Conservation (phyloP, 129 eudicot genomes). For the Flaveria trinervia region DNA sequence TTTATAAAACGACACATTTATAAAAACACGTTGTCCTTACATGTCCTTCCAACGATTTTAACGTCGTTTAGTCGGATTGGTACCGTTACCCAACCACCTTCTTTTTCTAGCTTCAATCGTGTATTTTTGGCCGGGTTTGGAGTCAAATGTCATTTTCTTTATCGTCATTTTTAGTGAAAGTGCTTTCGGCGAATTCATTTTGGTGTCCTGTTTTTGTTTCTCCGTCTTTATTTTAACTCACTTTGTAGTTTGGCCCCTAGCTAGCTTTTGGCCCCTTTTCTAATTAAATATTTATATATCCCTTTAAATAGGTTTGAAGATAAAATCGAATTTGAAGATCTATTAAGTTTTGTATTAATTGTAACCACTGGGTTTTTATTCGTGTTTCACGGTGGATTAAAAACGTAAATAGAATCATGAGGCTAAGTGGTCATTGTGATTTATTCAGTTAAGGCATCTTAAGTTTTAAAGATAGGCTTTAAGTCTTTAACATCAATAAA, state of each 20-base stretch:
- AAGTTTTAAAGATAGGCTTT: no score
- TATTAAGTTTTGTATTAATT: no score
- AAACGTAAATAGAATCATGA: no score
- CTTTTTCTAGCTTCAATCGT: not conserved
- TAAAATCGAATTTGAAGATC: no score
- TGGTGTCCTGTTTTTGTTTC: not conserved
- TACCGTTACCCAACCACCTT: not conserved
- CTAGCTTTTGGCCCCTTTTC: not conserved
- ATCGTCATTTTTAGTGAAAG: not conserved
- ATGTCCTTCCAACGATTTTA: not conserved
- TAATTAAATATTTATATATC: not conserved
- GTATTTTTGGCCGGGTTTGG: not conserved
- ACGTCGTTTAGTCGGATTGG: not conserved
- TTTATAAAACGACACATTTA: not conserved
- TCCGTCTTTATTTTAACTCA: not conserved
- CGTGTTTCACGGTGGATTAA: no score
- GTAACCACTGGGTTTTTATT: no score
- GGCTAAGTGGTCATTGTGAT: no score
- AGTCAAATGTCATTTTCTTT: not conserved
- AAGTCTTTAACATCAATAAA: no score
- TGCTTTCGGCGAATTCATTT: conserved; percentile 4
- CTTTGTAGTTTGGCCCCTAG: conserved; percentile 8
- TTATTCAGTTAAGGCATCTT: no score
- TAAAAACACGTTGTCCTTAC: not conserved
- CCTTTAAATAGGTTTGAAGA: no score